Percentiles rank a stretch among this genome's conserved stretches.
Conservation (phyloP, 495 filamentous ascomycete species). For the Niebla homalea region DNA sequence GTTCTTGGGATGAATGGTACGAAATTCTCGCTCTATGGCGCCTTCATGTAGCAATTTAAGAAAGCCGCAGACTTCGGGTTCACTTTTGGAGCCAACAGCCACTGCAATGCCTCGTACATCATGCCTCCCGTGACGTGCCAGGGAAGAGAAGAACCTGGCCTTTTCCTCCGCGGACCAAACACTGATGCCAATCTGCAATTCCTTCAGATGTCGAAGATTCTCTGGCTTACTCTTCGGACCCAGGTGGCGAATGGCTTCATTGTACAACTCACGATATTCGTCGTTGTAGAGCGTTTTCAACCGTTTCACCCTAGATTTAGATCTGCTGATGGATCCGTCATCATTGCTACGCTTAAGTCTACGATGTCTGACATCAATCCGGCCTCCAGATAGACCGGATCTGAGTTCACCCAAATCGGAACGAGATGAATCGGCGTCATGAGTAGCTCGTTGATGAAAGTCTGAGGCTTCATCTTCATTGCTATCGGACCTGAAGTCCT, state of each 20-base stretch:
- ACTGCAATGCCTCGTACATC: constrained; percentile 46
- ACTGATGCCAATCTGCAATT: constrained; percentile 52
- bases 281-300: constrained; percentile 28
- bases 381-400: no score
- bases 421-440: no score
- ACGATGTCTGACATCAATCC: neutral
- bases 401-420: no score
- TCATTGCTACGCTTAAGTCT: constrained; percentile 15
- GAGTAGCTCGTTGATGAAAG: no score
- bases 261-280: constrained; percentile 47
- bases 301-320: constrained; percentile 17
- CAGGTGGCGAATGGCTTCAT: constrained; percentile 36
- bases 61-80: constrained; percentile 60
- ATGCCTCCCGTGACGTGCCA: constrained; percentile 49
- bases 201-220: constrained; percentile 7
- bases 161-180: constrained; percentile 63
- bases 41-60: constrained; percentile 45
- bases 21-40: constrained; percentile 23
- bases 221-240: constrained; percentile 9
- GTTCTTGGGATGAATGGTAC: constrained; percentile 13
- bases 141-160: constrained; percentile 46
- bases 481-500: no score
- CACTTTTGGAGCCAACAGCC: constrained; percentile 56
- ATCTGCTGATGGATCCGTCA: constrained; percentile 10
- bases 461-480: no score